Evolutionary conservation across 345 rosid species (phyloP), one percentile per base, ranked within the genome.

Genomic region (Acer saccharum): DNA sequence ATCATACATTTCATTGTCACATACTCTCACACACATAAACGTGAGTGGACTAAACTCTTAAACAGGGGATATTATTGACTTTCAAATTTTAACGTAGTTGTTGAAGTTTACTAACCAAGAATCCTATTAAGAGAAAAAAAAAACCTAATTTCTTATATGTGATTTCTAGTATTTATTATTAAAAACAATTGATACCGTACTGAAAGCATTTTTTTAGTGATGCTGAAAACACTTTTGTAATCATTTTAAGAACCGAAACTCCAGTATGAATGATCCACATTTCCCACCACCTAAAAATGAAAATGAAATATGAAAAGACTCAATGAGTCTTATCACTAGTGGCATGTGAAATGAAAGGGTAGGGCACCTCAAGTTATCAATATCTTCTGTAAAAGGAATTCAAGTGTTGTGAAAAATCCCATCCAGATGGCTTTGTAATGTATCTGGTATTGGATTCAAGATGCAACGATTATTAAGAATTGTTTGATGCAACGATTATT

Each of bases 31-130:
- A 78, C 48, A 44, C 78, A 66, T 77, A 81, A 76, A 85, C 93
- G 90, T 84, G 87, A 82, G 82, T 83, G 83, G 88, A 83, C 89
- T 84, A 57, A 84, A 91, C 90, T 85, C 90, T 87, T 69, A 0
- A 52, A 27, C 25, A 10, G 54, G 52, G 73, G 23, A 32, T 11
- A 23, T 32, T 2, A 4, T 27, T 68, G 55, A 11, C 73, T 77
- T 43, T 43, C 0, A 43, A 43, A 0, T 35, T 4, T 35, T 43
- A 43, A 43, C 2, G 6, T 43, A 8, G 10, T 43, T 43, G 1
- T 43, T 7, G 2, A 43, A 43, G 46, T 43, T 43, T 32, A 32
- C 35, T 35, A 35, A 35, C 6, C 6, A 6, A 35, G 39, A 35
- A 35, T 35, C 6, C 39, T 35, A 35, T 4, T 4, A 1, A 35